Conservation (phyloP, 768 basidiomycete genomes). For the Macrocybe gigantea region DNA sequence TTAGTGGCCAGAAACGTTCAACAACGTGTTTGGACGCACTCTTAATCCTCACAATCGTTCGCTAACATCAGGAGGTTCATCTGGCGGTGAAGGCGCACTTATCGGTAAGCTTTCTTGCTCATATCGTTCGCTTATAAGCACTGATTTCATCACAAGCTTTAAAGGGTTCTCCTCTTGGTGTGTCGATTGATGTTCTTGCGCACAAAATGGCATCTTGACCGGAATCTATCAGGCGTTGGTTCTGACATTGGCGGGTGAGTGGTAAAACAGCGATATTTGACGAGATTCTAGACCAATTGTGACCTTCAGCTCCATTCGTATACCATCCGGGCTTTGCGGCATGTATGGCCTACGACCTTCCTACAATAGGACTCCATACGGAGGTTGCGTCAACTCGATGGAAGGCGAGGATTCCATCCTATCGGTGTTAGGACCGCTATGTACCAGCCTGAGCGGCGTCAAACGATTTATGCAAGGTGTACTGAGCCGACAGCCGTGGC, state of each 20-base stretch:
- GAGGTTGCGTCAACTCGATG: slow-evolving; percentile 55
- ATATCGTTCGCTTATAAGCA: background rate
- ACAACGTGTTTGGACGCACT: slow-evolving; percentile 76
- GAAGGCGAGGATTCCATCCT: slow-evolving; percentile 68
- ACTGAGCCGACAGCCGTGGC: slow-evolving; percentile 56
- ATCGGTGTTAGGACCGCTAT: slow-evolving; percentile 73
- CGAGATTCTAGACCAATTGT: too few species aligned
- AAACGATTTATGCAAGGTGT: slow-evolving; percentile 64
- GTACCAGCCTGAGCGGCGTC: slow-evolving; percentile 51
- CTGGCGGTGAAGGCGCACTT: slow-evolving; percentile 82
- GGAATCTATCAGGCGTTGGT: slow-evolving; percentile 54
- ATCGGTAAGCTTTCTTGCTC: slow-evolving; percentile 33
- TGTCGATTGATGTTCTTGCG: background rate
- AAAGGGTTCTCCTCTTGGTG: slow-evolving; percentile 40
- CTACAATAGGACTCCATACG: slow-evolving; percentile 64
- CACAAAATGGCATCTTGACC: background rate
- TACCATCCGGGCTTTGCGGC: slow-evolving; percentile 63
- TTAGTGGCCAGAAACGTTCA: slow-evolving; percentile 76
- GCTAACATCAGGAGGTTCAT: slow-evolving; percentile 74
- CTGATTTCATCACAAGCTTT: slow-evolving; percentile 23
- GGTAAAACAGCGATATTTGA: background rate
- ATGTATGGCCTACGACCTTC: slow-evolving; percentile 70
- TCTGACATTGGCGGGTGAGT: slow-evolving; percentile 75
- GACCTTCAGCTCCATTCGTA: slow-evolving; percentile 54
- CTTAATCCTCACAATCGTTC: slow-evolving; percentile 68